Base-by-base conservation (phyloP, 2,329 filamentous ascomycete genomes). In the Alternaria arbusti region DNA sequence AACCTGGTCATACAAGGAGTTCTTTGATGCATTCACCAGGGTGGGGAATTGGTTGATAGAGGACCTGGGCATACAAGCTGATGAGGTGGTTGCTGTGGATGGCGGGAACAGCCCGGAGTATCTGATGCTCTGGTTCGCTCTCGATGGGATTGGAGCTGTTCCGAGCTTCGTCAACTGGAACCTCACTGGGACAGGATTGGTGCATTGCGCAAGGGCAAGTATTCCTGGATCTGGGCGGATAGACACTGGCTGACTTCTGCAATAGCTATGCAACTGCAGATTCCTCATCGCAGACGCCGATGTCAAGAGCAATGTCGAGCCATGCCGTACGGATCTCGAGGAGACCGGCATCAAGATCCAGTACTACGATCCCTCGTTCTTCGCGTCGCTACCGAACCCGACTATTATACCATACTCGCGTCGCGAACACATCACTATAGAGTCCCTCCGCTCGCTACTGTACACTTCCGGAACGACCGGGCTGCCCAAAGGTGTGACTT, bases 271-370 rank as follows among this genome's bases (percentile, higher is more conserved):
- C 81, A 77, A 77, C 76, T 63, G 66, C 80, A 81, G 55, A 82
- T 87, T 65, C 74, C 80, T 63, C 75, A 80, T 17, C 78, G 82
- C 56, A 79, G 84, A 47, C 78, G 81, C 0, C 77, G 84, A 61
- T 79, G 86, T 67, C 85, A 87, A 3, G 81, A 81, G 3, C 83
- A 90, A 79, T 17, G 71, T 80, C 26, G 72, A 78, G 54, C 70
- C 74, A 26, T 70, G 71, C 47, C 66, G 70, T 20, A 32, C 64
- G 15, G 69, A 75, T 23, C 60, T 79, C 5, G 67, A 74, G 36
- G 61, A 68, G 4, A 51, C 68, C 2, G 65, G 65, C 28, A 59
- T 78, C 15, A 68, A 66, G 28, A 75, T 78, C 30, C 63, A 70
- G 6, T 79, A 78, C 62, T 79, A 77, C 64, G 61, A 72, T 22